These are phyloP conservation scores for Tanozyma kutaoensis DNA, from an alignment of 805 yeast genomes.

Conservation along the genomic window DNA sequence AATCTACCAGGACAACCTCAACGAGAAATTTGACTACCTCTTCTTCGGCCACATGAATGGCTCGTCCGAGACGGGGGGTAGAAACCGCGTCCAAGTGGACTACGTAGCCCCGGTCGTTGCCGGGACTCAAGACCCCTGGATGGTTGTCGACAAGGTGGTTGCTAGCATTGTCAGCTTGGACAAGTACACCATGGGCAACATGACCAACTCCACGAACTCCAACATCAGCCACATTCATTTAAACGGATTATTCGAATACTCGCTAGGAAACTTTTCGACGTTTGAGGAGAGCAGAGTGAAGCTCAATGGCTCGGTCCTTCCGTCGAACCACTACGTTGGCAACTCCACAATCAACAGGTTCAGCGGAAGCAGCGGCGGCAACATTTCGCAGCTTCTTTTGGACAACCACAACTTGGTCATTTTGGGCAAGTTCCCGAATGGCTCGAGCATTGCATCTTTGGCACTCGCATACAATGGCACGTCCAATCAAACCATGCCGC, in stretches of 20 bases:
- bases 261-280: constrained; percentile 44
- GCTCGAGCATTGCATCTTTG: too few species aligned
- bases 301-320: constrained; percentile 11
- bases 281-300: constrained; percentile 16
- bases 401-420: constrained; percentile 1
- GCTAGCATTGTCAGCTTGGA: constrained; percentile 37
- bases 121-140: constrained; percentile 17
- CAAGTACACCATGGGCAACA: constrained; percentile 12
- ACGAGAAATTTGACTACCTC: constrained; percentile 68
- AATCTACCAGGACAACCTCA: constrained; percentile 70
- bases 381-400: constrained; percentile 8
- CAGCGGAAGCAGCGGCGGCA: constrained; percentile 24
- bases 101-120: constrained; percentile 11
- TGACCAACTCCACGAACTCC: constrained; percentile 4
- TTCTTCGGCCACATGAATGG: constrained; percentile 57
- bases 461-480: too few species aligned
- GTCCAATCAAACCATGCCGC: too few species aligned
- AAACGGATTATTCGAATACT: constrained; percentile 78
- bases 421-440: too few species aligned
- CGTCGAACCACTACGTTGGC: constrained; percentile 24
- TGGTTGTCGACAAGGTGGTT: constrained; percentile 62
- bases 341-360: constrained; percentile 25
- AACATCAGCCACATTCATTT: constrained; percentile 16
- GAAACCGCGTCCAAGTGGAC: constrained; percentile 16
- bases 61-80: constrained; percentile 13